Evolutionary conservation across 2,329 filamentous ascomycete species (phyloP).

Genomic region (Tolypocladium inflatum): DNA sequence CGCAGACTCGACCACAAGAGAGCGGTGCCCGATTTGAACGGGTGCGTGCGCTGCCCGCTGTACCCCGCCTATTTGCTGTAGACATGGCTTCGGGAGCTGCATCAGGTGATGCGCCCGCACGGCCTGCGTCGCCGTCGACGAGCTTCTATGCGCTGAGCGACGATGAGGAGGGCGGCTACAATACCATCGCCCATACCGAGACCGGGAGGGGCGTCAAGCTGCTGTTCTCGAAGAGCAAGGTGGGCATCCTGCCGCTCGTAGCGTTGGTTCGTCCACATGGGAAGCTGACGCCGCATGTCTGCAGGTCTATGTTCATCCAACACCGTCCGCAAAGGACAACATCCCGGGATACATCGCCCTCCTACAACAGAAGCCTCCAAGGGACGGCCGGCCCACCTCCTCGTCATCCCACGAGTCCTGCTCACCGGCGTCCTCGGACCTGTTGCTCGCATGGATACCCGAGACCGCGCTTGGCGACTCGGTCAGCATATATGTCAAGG

Average conservation of each 20-base stretch:
- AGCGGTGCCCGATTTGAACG: neutral
- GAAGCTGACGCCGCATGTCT: slow-evolving; percentile 4
- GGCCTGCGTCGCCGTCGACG: slow-evolving; percentile 7
- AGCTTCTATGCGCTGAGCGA: slow-evolving; percentile 66
- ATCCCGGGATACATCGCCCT: slow-evolving; percentile 90
- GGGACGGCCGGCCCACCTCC: slow-evolving; percentile 26
- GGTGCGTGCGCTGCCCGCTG: neutral
- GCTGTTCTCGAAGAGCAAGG: slow-evolving; percentile 94
- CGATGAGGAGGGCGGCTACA: slow-evolving; percentile 90
- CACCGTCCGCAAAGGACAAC: slow-evolving; percentile 88
- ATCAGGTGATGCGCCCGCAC: neutral
- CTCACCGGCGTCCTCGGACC: slow-evolving; percentile 52
- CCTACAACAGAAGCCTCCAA: slow-evolving; percentile 70
- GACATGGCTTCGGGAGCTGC: neutral
- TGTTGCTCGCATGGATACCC: slow-evolving; percentile 88
- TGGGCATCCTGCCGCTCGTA: slow-evolving; percentile 23
- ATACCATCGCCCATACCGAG: slow-evolving; percentile 76
- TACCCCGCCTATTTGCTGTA: neutral
- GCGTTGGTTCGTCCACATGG: neutral
- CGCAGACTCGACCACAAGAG: neutral
- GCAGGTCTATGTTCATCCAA: slow-evolving; percentile 91
- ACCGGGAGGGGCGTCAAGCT: slow-evolving; percentile 82
- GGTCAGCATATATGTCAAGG: slow-evolving; percentile 86
- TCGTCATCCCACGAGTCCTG: slow-evolving; percentile 22
- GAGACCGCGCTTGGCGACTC: slow-evolving; percentile 81